phyloP scores from a whole-genome alignment of 306 rosid species.

The Rubus parviflorus region DNA sequence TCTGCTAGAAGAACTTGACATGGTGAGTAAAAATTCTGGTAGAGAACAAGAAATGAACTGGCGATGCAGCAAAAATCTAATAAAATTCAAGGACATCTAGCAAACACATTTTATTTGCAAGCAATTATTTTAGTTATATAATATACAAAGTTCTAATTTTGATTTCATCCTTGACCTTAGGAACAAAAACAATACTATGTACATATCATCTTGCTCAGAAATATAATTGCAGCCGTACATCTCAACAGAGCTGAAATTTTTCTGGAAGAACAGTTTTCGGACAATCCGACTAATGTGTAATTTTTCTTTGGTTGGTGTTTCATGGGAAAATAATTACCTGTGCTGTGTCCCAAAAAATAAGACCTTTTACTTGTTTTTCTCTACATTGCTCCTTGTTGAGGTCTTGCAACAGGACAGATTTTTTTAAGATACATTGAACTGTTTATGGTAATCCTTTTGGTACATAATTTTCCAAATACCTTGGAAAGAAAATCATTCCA shows the following conservation, averaged over 20 bases:
- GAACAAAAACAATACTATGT: too few relatives aligned
- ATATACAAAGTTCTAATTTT: too few relatives aligned
- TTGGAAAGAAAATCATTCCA: neutral
- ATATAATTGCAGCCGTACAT: neutral
- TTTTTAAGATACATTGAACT: neutral
- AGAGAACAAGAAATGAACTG: neutral
- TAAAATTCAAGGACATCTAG: too few relatives aligned
- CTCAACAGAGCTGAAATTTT: neutral
- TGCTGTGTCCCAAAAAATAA: neutral
- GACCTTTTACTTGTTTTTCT: too few relatives aligned
- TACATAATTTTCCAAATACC: neutral
- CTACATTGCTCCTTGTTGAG: neutral
- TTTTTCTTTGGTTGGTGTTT: neutral
- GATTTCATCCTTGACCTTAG: neutral
- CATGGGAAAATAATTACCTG: neutral
- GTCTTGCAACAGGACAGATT: neutral
- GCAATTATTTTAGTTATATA: too few relatives aligned
- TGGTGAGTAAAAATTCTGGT: neutral
- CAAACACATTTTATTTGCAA: too few relatives aligned
- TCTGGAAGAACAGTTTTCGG: neutral
- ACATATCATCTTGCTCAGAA: neutral
- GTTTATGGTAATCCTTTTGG: neutral
- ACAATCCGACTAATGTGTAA: too few relatives aligned
- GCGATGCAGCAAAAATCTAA: neutral
- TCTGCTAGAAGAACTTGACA: neutral